Base-by-base conservation (phyloP, 2,329 filamentous ascomycete genomes). In the Plectosphaerella plurivora region DNA sequence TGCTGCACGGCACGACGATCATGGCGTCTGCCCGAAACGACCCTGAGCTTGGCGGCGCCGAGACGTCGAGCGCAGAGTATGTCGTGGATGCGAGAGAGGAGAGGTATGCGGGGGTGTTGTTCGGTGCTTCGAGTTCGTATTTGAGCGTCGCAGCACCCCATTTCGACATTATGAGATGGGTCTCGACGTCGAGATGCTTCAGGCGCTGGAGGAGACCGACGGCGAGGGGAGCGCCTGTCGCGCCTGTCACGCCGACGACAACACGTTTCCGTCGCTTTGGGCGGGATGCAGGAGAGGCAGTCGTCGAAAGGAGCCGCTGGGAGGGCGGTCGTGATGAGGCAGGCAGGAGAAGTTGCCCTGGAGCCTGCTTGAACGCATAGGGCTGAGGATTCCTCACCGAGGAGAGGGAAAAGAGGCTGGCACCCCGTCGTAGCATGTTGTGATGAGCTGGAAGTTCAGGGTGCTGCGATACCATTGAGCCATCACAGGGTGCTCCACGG, bases 231-330 rank as follows among this genome's bases (percentile, higher is more conserved):
- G 75, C 66, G 3, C 76, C 76, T 0, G 76, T 79, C 1, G 76
- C 76, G 3, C 76, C 76, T 2, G 77, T 79, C 44, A 80, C 72
- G 18, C 68, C 77, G 7, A 79, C 67, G 2, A 79, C 66, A 7
- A 48, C 22, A 5, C 22, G 22, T 22, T 22, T 22, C 22, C 22
- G 22, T 22, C 22, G 22, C 5, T 22, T 22, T 22, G 3, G 22
- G 22, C 3, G 22, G 5, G 22, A 22, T 22, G 22, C 22, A 22
- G 22, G 22, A 22, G 22, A 22, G 22, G 22, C 22, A 22, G 22
- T 5, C 5, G 22, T 22, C 22, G 22, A 22, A 5, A 22, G 22
- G 22, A 5, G 22, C 22, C 5, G 22, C 5, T 5, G 22, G 22
- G 5, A 22, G 22, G 22, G 22, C 5, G 5, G 22, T 22, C 5